Evolutionary conservation across 441 rosid genomes (phyloP).

Genomic region (Croton laevigatus): DNA sequence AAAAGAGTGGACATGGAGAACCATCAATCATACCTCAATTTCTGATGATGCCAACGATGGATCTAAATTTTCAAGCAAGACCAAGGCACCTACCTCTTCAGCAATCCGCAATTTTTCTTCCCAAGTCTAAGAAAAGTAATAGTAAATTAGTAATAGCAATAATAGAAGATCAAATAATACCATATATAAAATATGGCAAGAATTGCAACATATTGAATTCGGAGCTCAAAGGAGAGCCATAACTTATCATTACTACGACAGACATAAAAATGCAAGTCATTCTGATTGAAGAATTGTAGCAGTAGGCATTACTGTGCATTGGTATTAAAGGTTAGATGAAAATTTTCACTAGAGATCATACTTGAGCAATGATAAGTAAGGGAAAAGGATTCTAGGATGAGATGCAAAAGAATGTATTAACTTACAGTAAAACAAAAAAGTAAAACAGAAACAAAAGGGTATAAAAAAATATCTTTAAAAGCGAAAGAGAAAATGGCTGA

Average conservation of each 20-base stretch:
- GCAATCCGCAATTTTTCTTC: constrained; percentile 40
- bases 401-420: too few species aligned
- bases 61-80: constrained; percentile 52
- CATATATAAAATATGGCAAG: background rate
- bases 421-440: too few species aligned
- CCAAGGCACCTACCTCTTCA: constrained; percentile 31
- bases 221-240: background rate
- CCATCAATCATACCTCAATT: constrained; percentile 46
- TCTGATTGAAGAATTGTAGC: too few species aligned
- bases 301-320: too few species aligned
- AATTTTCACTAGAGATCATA: too few species aligned
- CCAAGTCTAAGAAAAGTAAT: constrained; percentile 37
- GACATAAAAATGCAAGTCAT: too few species aligned
- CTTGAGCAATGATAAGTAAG: too few species aligned
- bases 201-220: background rate
- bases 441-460: too few species aligned
- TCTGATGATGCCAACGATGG: constrained; percentile 52
- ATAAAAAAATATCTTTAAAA: too few species aligned
- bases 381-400: too few species aligned
- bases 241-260: constrained; percentile 3
- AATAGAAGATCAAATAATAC: background rate
- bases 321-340: too few species aligned
- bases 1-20: constrained; percentile 8
- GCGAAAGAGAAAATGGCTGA: too few species aligned
- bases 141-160: background rate